A percentile compares a stretch with the other conserved stretches of the same genome.
Evolutionary conservation across 768 basidiomycete genomes (phyloP).

Genomic region (Kwoniella mangroviensis): DNA sequence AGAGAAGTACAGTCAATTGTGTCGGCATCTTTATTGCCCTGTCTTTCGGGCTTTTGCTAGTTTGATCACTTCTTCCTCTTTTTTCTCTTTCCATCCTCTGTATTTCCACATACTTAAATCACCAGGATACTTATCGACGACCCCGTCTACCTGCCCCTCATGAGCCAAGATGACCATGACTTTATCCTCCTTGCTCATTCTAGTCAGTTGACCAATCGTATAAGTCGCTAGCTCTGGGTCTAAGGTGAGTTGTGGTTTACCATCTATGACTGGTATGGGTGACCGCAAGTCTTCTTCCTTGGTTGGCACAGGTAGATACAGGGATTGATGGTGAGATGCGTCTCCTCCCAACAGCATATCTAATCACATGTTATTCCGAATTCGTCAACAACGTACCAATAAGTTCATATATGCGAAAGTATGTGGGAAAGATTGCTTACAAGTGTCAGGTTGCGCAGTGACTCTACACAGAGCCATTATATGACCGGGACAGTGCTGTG

Average conservation of each 20-base stretch:
- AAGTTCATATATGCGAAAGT: neutral
- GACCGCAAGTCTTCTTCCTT: constrained; percentile 14
- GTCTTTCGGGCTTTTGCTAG: neutral
- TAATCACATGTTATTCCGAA: neutral
- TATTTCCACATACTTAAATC: constrained; percentile 32
- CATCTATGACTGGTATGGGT: constrained; percentile 27
- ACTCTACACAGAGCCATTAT: constrained; percentile 42
- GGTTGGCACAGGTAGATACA: constrained; percentile 40
- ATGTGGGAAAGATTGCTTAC: constrained; percentile 16
- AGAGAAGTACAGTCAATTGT: no score
- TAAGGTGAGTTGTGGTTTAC: constrained; percentile 25
- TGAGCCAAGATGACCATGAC: constrained; percentile 47
- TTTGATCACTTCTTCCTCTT: constrained; percentile 18
- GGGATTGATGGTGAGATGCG: constrained; percentile 37
- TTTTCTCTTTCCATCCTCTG: constrained; percentile 40
- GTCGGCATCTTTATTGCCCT: no score
- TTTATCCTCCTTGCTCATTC: constrained; percentile 40
- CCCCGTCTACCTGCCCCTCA: constrained; percentile 33
- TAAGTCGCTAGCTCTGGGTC: constrained; percentile 26
- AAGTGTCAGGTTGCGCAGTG: constrained; percentile 36
- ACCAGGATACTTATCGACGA: constrained; percentile 31
- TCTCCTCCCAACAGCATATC: constrained; percentile 45
- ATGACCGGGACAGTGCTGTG: constrained; percentile 40
- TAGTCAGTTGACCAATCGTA: constrained; percentile 33
- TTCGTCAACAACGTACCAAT: no score